Percentiles rank a stretch among this genome's conserved stretches.
These are phyloP conservation scores for Claviceps africana DNA, from an alignment of 2,329 filamentous ascomycete species.

Conservation along the genomic window DNA sequence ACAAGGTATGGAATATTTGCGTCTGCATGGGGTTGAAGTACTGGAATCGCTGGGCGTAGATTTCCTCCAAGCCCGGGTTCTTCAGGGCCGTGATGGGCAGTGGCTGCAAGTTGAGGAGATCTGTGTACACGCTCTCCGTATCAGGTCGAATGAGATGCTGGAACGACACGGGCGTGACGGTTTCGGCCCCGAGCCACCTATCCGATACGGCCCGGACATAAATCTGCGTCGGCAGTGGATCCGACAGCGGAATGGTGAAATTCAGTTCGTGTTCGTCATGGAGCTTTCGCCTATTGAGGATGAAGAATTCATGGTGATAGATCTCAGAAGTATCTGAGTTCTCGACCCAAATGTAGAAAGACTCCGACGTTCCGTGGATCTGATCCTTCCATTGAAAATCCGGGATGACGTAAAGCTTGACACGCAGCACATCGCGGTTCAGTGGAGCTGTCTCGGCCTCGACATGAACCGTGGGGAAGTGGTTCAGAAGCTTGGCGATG, in stretches of 20 bases:
- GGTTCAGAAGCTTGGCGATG: conserved; percentile 67
- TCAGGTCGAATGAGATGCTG: conserved; percentile 95
- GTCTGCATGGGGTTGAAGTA: conserved; percentile 99
- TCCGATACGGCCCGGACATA: conserved; percentile 92
- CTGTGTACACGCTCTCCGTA: conserved; percentile 93
- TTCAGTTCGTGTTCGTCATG: conserved; percentile 95
- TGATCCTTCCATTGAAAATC: conserved; percentile 93
- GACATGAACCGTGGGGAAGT: conserved; percentile 82
- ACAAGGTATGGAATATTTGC: conserved; percentile 93
- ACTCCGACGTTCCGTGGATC: conserved; percentile 85
- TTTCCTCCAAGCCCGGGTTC: conserved; percentile 72
- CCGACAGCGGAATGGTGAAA: conserved; percentile 89
- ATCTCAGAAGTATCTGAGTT: conserved; percentile 97
- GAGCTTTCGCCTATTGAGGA: conserved; percentile 76
- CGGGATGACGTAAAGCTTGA: conserved; percentile 71
- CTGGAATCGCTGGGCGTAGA: conserved; percentile 79
- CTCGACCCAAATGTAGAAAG: conserved; percentile 98
- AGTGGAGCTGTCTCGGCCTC: conserved; percentile 91
- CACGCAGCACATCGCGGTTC: conserved; percentile 87
- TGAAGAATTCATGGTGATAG: conserved; percentile 95
- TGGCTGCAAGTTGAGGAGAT: conserved; percentile 82
- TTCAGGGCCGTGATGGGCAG: conserved; percentile 76
- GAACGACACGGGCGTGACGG: conserved; percentile 88
- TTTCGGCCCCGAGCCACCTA: conserved; percentile 92
- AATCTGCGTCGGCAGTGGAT: conserved; percentile 87